phyloP scores from a whole-genome alignment of 1,284 basidiomycete species.

The Microbotryomycetes sp. region DNA sequence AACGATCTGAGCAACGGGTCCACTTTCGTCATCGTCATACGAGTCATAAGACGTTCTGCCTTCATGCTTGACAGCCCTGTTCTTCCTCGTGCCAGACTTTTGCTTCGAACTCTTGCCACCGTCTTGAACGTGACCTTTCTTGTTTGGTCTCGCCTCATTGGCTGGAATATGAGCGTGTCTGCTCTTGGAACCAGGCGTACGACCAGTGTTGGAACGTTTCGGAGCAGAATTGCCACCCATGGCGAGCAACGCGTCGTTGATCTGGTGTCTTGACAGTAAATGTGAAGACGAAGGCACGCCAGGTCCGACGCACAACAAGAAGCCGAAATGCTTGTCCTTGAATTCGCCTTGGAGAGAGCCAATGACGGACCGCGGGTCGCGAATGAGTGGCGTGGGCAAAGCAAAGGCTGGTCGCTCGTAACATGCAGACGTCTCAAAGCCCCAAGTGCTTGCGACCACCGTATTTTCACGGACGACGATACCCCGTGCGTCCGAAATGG shows the following conservation, averaged over 20 bases:
- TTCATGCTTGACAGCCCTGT: background rate
- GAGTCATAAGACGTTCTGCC: background rate
- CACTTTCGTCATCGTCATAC: background rate
- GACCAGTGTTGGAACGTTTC: background rate
- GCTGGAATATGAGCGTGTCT: background rate
- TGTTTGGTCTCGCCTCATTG: background rate
- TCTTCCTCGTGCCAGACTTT: background rate
- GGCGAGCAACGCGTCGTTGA: constrained; percentile 11
- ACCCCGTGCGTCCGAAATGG: constrained; percentile 13
- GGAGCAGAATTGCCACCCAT: background rate
- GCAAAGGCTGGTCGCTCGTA: constrained; percentile 18
- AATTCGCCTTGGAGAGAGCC: constrained; percentile 23
- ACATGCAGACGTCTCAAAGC: constrained; percentile 22
- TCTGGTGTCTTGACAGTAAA: constrained; percentile 16
- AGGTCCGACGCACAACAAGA: constrained; percentile 28
- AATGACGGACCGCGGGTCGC: constrained; percentile 20
- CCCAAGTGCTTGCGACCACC: constrained; percentile 23
- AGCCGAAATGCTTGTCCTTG: constrained; percentile 21
- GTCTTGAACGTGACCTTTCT: background rate
- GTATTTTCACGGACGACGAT: constrained; percentile 21
- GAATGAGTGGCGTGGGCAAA: constrained; percentile 19
- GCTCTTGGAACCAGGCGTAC: background rate
- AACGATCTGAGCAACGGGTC: background rate
- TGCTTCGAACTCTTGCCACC: background rate
- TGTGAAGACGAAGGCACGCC: constrained; percentile 10